Percentiles rank a stretch among this genome's conserved stretches.
Evolutionary conservation across 2,329 filamentous ascomycete species (phyloP).

Genomic region (Penicillium sp.): DNA sequence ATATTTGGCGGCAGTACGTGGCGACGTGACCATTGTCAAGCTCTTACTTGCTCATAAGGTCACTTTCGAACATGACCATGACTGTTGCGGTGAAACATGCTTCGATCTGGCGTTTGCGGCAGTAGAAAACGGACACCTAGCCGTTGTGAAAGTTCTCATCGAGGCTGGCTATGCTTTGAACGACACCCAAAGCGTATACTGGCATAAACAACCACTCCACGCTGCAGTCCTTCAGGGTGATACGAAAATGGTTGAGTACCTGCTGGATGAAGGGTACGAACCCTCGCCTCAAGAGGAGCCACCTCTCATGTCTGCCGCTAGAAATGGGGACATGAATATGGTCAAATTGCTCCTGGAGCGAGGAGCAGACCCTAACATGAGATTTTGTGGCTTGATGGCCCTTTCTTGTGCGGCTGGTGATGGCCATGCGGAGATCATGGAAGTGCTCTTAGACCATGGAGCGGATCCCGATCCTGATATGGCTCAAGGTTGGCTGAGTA

Average conservation of each 20-base stretch:
- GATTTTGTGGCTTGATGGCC: background rate
- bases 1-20: background rate
- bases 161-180: background rate
- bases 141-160: background rate
- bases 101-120: background rate
- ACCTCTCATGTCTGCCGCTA: background rate
- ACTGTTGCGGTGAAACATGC: background rate
- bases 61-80: background rate
- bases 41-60: background rate
- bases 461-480: background rate
- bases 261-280: background rate
- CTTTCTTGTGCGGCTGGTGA: background rate
- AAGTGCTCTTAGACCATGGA: background rate
- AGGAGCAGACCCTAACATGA: background rate
- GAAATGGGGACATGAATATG: background rate
- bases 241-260: background rate
- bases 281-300: background rate
- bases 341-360: background rate
- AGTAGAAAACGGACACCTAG: background rate
- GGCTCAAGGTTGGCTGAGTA: background rate
- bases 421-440: background rate
- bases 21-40: background rate
- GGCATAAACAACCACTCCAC: background rate
- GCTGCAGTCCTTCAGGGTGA: background rate
- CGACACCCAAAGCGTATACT: background rate